Base-by-base conservation (phyloP, 176 grass and related monocot genomes). In the Rhynchospora breviuscula region DNA sequence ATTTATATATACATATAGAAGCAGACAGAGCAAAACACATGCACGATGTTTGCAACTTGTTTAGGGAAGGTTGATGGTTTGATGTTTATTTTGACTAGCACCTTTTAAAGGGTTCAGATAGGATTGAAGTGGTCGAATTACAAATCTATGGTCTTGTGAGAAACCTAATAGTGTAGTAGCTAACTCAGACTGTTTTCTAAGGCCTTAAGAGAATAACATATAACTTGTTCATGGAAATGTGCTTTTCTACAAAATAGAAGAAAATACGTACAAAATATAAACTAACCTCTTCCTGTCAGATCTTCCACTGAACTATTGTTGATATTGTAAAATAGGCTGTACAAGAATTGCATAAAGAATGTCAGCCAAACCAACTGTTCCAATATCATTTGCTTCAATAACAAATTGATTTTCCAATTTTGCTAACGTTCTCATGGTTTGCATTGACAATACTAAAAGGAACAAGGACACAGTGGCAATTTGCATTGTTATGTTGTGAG, bases 281-380 rank as follows among this genome's bases (percentile, higher is more conserved):
- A 33, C 57, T 43, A 67, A 97, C 95, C 92, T 93, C 91, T 90
- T 85, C 86, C 91, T 46, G 95, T 98, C 15, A 98, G 59, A 93
- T 98, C 95, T 95, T 98, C 95, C 68, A 98, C 88, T 12, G 83
- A 81, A 59, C 83, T 86, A 78, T 87, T 95, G 88, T 95, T 98
- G 76, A 98, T 91, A 85, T 95, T 98, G 73, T 89, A 98, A 85
- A 95, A 98, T 82, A 98, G 89, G 61, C 91, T 98, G 89, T 64
- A 66, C 49, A 77, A 63, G 19, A 78, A 45, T 3, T 45, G 49
- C 21, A 77, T 56, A 76, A 15, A 70, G 10, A 46, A 70, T 31
- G 49, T 77, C 7, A 77, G 21, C 48, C 65, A 7, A 25, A 29
- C 48, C 49, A 31, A 77, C 11, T 53, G 29, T 49, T 52, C 73